Conservation (phyloP, 2,329 filamentous ascomycete genomes). For the Stenocarpella maydis region DNA sequence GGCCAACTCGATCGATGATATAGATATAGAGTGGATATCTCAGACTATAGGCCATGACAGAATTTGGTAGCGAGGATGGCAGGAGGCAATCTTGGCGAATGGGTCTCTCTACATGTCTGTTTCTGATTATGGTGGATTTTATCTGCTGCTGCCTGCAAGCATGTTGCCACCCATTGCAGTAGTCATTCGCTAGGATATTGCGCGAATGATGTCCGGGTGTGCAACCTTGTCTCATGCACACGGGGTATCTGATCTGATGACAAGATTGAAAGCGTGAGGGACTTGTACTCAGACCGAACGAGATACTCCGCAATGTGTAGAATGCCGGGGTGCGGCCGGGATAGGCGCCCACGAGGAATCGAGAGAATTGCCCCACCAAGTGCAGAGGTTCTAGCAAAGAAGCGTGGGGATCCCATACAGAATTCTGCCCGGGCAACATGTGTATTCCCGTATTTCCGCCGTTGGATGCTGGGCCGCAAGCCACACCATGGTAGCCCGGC, state of each 20-base stretch:
- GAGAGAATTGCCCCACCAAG: neutral
- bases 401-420: no score
- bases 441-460: slow-evolving; percentile 2
- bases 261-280: no score
- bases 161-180: no score
- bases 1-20: slow-evolving; percentile 55
- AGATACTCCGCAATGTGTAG: neutral
- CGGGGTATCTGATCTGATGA: no score
- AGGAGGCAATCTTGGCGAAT: neutral
- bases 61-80: neutral
- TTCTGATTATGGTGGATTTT: no score
- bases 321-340: no score
- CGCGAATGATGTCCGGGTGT: no score
- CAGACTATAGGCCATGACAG: slow-evolving; percentile 46
- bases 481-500: neutral
- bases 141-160: neutral
- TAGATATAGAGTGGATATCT: slow-evolving; percentile 55
- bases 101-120: neutral
- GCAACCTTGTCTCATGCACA: no score
- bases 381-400: neutral
- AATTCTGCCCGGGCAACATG: no score
- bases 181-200: no score
- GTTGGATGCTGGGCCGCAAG: neutral
- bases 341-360: no score
- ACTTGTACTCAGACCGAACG: no score